Evolutionary conservation across 1,284 basidiomycete species (phyloP), one percentile per base, ranked within the genome.

Genomic region (Trametes versicolor): DNA sequence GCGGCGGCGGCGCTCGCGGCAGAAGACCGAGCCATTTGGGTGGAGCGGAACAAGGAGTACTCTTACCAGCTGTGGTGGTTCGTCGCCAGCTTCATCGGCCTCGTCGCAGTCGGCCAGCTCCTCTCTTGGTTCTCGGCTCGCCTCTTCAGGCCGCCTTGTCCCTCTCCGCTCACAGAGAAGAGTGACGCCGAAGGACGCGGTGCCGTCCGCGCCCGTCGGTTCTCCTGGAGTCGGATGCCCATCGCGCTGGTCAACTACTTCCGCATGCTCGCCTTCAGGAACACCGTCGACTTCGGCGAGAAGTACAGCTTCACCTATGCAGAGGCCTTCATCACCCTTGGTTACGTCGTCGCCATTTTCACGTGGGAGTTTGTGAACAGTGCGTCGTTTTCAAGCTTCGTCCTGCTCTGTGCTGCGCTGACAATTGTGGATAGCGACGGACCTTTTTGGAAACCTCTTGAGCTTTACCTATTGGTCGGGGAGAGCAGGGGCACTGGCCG

Each of bases 311-410:
- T 87, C 64, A 87, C 81, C 53, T 55, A 84, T 25, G 78, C 80
- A 1, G 85, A 88, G 58, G 68, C 86, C 0, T 67, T 80, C 58
- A 73, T 87, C 39, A 81, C 82, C 0, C 50, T 75, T 36, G 77
- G 69, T n/a, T 88, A 88, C 60, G 74, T 85, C 17, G 73, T 73
- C n/a, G 77, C 81, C 0, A 70, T 88, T 7, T 79, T 85, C 58
- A 76, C 75, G 0, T 86, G 83, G 82, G 76, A 80, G 0, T 81
- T 88, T 27, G 72, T 81, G 23, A 83, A 85, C 55, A 79, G 86
- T 87, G 68, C 64, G 83, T 74, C 8, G 41, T 17, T 7, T 19
- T 43, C 19, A 10, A 4, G 15, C 4, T 43, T 19, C 15, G 4
- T 43, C 19, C 6, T 34, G 2, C 12, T 27, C n/a, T n/a, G 2